A percentile compares a stretch with the other conserved stretches of the same genome.
Conservation (phyloP, 2,329 filamentous ascomycete genomes). For the Microsporum ferrugineum region DNA sequence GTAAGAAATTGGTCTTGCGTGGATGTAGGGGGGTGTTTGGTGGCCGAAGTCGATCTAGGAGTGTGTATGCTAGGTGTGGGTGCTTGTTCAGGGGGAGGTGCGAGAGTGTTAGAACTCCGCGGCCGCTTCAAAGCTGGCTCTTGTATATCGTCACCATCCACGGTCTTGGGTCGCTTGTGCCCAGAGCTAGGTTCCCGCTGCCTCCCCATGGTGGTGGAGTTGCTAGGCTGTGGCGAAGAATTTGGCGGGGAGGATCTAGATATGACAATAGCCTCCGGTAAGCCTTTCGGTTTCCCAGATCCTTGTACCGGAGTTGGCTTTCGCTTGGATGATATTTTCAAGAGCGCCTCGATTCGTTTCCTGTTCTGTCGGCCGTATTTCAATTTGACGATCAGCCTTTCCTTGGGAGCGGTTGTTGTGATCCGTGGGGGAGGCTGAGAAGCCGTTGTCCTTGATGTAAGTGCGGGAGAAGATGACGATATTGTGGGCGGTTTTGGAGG, state of each 20-base stretch:
- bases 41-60: conserved; percentile 22
- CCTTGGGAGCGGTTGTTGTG: conserved; percentile 11
- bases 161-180: conserved; percentile 20
- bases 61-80: conserved; percentile 25
- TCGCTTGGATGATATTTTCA: conserved; percentile 34
- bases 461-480: not conserved
- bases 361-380: conserved; percentile 42
- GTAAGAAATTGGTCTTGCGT: conserved; percentile 27
- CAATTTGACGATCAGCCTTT: conserved; percentile 37
- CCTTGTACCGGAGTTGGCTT: conserved; percentile 21
- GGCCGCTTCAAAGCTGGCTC: conserved; percentile 25
- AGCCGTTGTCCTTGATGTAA: not conserved
- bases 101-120: conserved; percentile 22
- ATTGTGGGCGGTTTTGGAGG: not conserved
- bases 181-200: conserved; percentile 11
- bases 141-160: conserved; percentile 19
- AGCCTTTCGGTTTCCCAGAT: conserved; percentile 17
- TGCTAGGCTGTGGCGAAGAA: conserved; percentile 8
- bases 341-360: conserved; percentile 37
- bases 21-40: conserved; percentile 25
- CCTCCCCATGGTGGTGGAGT: conserved; percentile 15
- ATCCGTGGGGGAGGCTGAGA: conserved; percentile 1
- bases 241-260: conserved; percentile 3
- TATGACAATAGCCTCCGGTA: conserved; percentile 14
- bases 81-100: conserved; percentile 26